A percentile compares a stretch with the other conserved stretches of the same genome.
These are phyloP conservation scores for Flammula alnicola DNA, from an alignment of 1,284 basidiomycete genomes.

Conservation along the genomic window DNA sequence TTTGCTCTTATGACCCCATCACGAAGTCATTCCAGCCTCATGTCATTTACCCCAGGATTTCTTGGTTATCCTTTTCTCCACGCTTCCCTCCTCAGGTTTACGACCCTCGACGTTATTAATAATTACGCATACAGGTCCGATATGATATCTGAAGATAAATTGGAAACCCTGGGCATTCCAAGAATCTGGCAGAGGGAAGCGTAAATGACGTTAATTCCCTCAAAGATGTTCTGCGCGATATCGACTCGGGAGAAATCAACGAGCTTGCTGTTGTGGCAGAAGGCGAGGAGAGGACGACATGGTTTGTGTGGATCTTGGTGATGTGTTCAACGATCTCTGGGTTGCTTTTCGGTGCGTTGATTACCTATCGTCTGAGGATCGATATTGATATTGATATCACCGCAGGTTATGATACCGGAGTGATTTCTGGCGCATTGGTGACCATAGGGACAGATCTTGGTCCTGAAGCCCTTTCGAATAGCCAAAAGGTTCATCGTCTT, in stretches of 20 bases:
- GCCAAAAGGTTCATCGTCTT: slow-evolving; percentile 58
- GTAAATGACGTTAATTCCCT: slow-evolving; percentile 20
- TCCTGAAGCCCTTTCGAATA: slow-evolving; percentile 56
- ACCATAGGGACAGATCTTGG: slow-evolving; percentile 75
- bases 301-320: slow-evolving; percentile 75
- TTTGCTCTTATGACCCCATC: slow-evolving; percentile 9
- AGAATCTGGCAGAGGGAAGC: slow-evolving; percentile 14
- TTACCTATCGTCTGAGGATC: neutral
- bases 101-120: too few relatives aligned
- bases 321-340: slow-evolving; percentile 75
- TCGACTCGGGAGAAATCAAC: slow-evolving; percentile 56
- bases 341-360: slow-evolving; percentile 68
- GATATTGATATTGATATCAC: neutral
- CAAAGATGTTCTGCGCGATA: slow-evolving; percentile 30
- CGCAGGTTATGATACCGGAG: slow-evolving; percentile 80
- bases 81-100: too few relatives aligned
- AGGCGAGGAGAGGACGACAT: slow-evolving; percentile 70
- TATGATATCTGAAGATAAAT: slow-evolving; percentile 5
- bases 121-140: neutral
- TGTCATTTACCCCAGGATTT: too few relatives aligned
- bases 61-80: too few relatives aligned
- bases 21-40: neutral
- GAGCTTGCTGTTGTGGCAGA: slow-evolving; percentile 68
- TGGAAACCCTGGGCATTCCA: neutral
- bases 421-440: slow-evolving; percentile 78